Evolutionary conservation across 352 stramenopile species (phyloP).

Genomic region (Elongisporangium prolatum): DNA sequence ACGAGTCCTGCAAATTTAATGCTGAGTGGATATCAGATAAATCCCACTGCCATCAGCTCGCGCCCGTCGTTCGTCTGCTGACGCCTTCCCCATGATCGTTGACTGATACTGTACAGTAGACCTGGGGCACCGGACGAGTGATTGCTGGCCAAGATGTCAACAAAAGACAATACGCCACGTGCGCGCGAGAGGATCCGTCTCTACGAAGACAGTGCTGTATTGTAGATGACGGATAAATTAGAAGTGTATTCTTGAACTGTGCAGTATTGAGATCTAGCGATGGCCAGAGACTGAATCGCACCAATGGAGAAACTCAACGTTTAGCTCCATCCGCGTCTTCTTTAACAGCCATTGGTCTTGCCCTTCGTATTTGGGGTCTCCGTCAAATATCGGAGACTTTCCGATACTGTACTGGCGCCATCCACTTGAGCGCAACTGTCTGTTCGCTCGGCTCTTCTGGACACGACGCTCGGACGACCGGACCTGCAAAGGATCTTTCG

Average conservation of each 20-base stretch:
- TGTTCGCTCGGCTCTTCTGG: background rate
- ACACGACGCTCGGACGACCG: background rate
- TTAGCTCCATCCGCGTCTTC: background rate
- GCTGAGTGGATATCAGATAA: background rate
- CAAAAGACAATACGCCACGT: background rate
- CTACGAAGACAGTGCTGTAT: background rate
- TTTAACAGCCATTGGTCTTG: background rate
- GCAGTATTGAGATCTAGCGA: too few relatives aligned
- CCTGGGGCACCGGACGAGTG: background rate
- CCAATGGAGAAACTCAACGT: background rate
- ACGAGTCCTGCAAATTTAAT: background rate
- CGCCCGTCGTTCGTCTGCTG: background rate
- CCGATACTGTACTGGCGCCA: background rate
- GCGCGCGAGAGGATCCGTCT: background rate
- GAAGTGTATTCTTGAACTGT: too few relatives aligned
- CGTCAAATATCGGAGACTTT: too few relatives aligned
- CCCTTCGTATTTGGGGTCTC: too few relatives aligned
- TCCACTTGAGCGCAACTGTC: background rate
- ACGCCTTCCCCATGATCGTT: background rate
- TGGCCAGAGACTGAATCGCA: too few relatives aligned
- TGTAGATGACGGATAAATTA: background rate
- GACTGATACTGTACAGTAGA: background rate
- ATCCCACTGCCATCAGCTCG: background rate
- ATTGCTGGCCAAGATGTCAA: background rate
- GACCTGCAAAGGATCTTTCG: background rate